Base-by-base conservation (phyloP, 768 basidiomycete species). In the Dentipellis sp. region DNA sequence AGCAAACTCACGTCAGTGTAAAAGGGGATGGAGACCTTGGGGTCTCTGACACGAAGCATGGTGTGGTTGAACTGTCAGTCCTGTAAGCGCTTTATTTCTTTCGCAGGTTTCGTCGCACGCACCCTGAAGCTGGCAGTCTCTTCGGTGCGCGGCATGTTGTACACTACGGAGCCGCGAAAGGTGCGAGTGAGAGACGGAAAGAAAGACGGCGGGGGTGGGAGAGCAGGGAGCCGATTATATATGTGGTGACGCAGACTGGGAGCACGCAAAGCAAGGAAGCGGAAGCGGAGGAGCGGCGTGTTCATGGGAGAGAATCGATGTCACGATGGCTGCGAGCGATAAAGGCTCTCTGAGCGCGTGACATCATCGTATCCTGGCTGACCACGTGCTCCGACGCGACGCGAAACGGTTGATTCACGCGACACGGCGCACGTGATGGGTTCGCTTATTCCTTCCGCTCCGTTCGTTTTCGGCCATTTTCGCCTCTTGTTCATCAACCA, bases 11-110 rank as follows among this genome's bases (percentile, higher is more conserved):
- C 86, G 42, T 90, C 79, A 55, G 78, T 76, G 72, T 95, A 95
- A 71, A 93, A 97, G 19, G 77, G 73, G 58, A 95, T 67, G 16
- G 91, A 94, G 47, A 71, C 75, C 62, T 91, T 83, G 8, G 92
- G 86, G 67, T 95, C 91, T 74, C 86, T 94, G 67, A 95, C 77
- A 63, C 93, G 81, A 63, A 94, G 68, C 91, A 91, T 92, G 17
- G 87, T 89, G 69, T 93, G 90, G 67, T 91, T 90, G 72, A 88
- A 83, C 86, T 88, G 58, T 38, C n/a, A 35, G 14, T 49, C 48
- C 19, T 19, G 16, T 34, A 9, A 49, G 48, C 48, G 10, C 29
- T 23, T 49, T 16, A 23, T 19, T 19, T 19, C 42, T 45, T 45
- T 14, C 42, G n/a, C n/a, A 9, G 42, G 0, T 19, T 14, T 9